Evolutionary conservation across 805 yeast genomes (phyloP), one percentile per base, ranked within the genome.

Genomic region (Saturnispora mendoncae): DNA sequence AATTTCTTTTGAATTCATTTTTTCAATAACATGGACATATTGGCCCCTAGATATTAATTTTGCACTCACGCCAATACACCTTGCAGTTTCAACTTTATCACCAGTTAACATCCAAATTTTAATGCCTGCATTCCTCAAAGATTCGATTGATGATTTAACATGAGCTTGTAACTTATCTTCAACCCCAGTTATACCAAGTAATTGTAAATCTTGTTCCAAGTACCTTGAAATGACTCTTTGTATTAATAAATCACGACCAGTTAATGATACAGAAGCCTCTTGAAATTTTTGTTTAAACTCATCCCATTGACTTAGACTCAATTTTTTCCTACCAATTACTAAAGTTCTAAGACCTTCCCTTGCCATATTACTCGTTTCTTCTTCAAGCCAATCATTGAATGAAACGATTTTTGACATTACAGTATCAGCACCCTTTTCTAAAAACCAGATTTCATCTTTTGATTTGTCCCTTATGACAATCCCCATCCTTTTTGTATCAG

Each of bases 101-200:
- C 99, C 99, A 0, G 99, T 92, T 36, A 92, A 67, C 98, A 92
- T 94, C 99, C 99, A 92, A 39, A 92, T 92, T 54, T 88, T 88
- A 42, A 94, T 77, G 4, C 97, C 98, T 0, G 97, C 99, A 62
- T 94, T 92, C 51, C 98, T 74, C 50, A 92, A 68, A 27, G 88
- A 69, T 65, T 92, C 99, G 44, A 92, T 79, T 0, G 96, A 85
- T 0, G 94, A 73, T 61, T 90, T 90, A 37, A 94, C 96, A 58
- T 90, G 87, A 43, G 76, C 72, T 58, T 92, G 99, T 37, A 92
- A 69, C 57, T 86, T 84, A 58, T 92, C 99, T 57, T 92, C 99
- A 19, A 92, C 99, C 47, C 99, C 99, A 0, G 98, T 92, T 31
- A 92, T 66, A 0, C 98, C 99, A 38, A 86, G 62, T 20, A 92